Evolutionary conservation across 208 protist species (phyloP), one percentile per base, ranked within the genome.

Genomic region (Acanthamoeba lenticulata): DNA sequence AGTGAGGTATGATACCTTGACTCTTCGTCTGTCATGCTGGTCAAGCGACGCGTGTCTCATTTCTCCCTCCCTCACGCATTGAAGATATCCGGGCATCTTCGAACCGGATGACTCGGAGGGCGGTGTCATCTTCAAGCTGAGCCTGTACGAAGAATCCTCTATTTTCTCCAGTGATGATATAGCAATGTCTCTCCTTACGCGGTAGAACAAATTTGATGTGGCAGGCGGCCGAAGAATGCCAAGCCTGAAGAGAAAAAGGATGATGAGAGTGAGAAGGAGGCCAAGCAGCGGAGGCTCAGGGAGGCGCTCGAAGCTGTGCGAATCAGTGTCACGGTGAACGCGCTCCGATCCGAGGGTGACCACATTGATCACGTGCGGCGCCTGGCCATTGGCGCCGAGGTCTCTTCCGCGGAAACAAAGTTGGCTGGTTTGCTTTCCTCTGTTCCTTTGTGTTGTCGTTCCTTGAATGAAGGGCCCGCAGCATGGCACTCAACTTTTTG

Each of bases 1-100:
- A 79, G 69, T 79, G n/a, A 29, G 69, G 69, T 79, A 79, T 0
- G 69, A n/a, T n/a, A n/a, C n/a, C n/a, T n/a, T n/a, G n/a, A n/a
- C n/a, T n/a, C n/a, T n/a, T n/a, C n/a, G n/a, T n/a, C n/a, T n/a
- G n/a, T n/a, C n/a, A n/a, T n/a, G n/a, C n/a, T 27, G 11, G 52
- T 24, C 52, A 13, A 60, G 7, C 3, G 1, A 60, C 19, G 52
- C 4, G 19, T 15, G 5, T 15, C n/a, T 60, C 52, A 24, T 24
- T 60, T 5, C 19, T 24, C 19, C 11, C 52, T 7, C 55, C 29
- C 55, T 32, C 55, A 52, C 45, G 45, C 15, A 15, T 52, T 52
- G 45, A n/a, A 79, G 69, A 7, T 79, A 47, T 19, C 69, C 69
- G 2, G 69, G 69, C 36, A 79, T 79, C 17, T 79, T 79, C 36